phyloP scores from a whole-genome alignment of 805 yeast genomes.

The Lipomyces kockii region DNA sequence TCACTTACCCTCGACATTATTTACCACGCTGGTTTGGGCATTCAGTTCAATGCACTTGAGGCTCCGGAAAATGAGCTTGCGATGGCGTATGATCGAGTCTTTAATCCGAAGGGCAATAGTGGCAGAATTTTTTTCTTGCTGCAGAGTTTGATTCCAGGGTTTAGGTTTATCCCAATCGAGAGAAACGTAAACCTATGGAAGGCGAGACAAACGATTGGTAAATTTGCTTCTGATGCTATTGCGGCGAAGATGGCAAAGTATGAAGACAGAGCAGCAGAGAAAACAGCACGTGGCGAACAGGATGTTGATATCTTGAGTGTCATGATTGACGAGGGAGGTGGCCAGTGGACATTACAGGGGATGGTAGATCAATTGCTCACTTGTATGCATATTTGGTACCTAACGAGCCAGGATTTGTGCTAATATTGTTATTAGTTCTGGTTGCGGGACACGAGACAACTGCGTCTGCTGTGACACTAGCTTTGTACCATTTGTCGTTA shows the following conservation, averaged over 20 bases:
- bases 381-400: slow-evolving; percentile 11
- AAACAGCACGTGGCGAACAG: neutral
- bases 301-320: slow-evolving; percentile 26
- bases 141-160: slow-evolving; percentile 21
- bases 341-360: slow-evolving; percentile 17
- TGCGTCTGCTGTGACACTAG: slow-evolving; percentile 21
- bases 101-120: slow-evolving; percentile 10
- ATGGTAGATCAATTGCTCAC: slow-evolving; percentile 31
- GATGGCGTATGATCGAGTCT: slow-evolving; percentile 15
- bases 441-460: slow-evolving; percentile 37
- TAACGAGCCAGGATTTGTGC: neutral
- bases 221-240: slow-evolving; percentile 28
- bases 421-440: slow-evolving; percentile 14
- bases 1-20: slow-evolving; percentile 32
- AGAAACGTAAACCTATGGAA: slow-evolving; percentile 9
- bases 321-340: slow-evolving; percentile 28
- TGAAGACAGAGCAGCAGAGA: neutral
- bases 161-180: slow-evolving; percentile 19
- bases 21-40: slow-evolving; percentile 27
- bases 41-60: slow-evolving; percentile 27
- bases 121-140: slow-evolving; percentile 11
- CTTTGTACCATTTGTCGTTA: slow-evolving; percentile 18
- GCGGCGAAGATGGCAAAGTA: slow-evolving; percentile 13
- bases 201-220: slow-evolving; percentile 14
- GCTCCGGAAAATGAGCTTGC: slow-evolving; percentile 30